These are phyloP conservation scores for Spergularia azorica DNA, from an alignment of 179 eudicot genomes.

Conservation along the genomic window DNA sequence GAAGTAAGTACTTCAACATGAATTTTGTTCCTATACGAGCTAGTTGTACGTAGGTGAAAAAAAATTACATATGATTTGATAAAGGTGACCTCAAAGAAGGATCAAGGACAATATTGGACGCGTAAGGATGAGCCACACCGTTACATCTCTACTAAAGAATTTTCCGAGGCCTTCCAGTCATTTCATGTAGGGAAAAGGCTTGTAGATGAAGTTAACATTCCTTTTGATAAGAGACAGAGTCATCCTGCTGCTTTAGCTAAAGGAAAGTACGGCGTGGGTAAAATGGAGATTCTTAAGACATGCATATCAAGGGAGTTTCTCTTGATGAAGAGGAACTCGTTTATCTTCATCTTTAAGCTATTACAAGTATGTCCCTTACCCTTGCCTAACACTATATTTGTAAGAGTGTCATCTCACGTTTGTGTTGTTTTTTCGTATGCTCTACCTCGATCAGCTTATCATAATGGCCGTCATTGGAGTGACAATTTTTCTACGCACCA, in stretches of 20 bases:
- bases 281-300: conserved; percentile 27
- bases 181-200: conserved; percentile 35
- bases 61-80: background rate
- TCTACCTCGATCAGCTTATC: conserved; percentile 9
- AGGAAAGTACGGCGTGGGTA: conserved; percentile 24
- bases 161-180: conserved; percentile 27
- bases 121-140: conserved; percentile 24
- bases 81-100: conserved; percentile 37
- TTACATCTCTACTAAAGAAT: conserved; percentile 30
- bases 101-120: conserved; percentile 39
- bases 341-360: conserved; percentile 33
- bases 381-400: no score
- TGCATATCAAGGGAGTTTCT: conserved; percentile 35
- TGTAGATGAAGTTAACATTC: conserved; percentile 21
- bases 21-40: no score
- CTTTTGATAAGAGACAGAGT: conserved; percentile 31
- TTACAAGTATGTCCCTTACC: conserved; percentile 34
- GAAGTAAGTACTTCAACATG: conserved; percentile 26
- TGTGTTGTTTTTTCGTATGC: background rate
- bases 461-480: conserved; percentile 24
- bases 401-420: background rate
- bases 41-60: background rate
- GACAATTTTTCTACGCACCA: conserved; percentile 27
- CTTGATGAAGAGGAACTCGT: conserved; percentile 35
- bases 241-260: conserved; percentile 36